Evolutionary conservation across 306 rosid genomes (phyloP).

Genomic region (Glycine latifolia): DNA sequence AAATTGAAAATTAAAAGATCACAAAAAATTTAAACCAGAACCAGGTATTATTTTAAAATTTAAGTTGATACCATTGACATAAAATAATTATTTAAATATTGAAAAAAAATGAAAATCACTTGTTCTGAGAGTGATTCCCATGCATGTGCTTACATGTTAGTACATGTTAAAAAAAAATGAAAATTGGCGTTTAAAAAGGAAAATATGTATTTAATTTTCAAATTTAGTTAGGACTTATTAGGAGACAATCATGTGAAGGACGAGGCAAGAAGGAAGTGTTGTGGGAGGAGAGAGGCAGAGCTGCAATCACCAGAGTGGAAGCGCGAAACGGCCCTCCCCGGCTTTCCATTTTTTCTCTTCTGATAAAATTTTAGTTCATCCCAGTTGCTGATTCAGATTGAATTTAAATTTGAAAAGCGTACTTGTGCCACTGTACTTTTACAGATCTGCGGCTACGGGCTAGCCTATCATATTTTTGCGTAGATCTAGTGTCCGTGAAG

Average conservation of each 20-base stretch:
- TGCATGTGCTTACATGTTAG: no score
- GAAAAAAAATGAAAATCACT: no score
- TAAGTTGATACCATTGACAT: no score
- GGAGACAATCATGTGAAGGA: slow-evolving; percentile 40
- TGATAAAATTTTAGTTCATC: background rate
- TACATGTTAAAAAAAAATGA: no score
- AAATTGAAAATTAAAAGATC: no score
- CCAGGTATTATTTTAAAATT: no score
- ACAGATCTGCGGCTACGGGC: slow-evolving; percentile 25
- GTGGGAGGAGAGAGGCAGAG: slow-evolving; percentile 45
- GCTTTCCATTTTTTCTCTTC: slow-evolving; percentile 15
- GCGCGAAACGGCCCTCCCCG: slow-evolving; percentile 41
- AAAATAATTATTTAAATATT: no score
- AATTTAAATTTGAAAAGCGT: background rate
- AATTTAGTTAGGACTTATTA: slow-evolving; percentile 9
- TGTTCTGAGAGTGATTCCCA: no score
- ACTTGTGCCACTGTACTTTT: background rate
- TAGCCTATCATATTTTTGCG: background rate
- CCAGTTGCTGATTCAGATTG: background rate
- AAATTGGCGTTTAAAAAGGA: background rate
- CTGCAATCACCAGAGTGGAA: slow-evolving; percentile 26
- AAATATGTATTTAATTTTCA: background rate
- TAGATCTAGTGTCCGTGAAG: slow-evolving; percentile 43
- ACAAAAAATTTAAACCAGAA: no score
- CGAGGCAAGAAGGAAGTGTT: slow-evolving; percentile 37